A percentile compares a stretch with the other conserved stretches of the same genome.
phyloP scores from a whole-genome alignment of 1,139 yeast species.

The Magnusiomyces tetraspermus region DNA sequence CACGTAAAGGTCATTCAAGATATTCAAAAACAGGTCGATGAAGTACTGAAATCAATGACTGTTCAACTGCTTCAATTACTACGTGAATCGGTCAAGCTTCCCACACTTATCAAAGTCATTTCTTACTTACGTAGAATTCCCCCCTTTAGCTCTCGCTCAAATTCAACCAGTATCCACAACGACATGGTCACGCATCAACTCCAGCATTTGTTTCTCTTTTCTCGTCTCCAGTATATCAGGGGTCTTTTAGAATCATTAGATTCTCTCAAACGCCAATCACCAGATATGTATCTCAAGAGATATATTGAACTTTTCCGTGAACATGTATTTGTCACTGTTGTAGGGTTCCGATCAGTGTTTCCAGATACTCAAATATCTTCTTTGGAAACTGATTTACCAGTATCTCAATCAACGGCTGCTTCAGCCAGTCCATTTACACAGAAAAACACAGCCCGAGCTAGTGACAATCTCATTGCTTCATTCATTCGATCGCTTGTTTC shows the following conservation, averaged over 20 bases:
- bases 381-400: background rate
- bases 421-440: no score
- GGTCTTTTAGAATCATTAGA: constrained; percentile 43
- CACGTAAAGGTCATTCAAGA: constrained; percentile 46
- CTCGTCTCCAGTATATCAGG: constrained; percentile 30
- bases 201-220: constrained; percentile 30
- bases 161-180: constrained; percentile 10
- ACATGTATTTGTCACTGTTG: constrained; percentile 61
- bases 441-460: constrained; percentile 15
- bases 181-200: constrained; percentile 18
- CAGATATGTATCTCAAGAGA: constrained; percentile 65
- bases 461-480: constrained; percentile 33
- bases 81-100: constrained; percentile 68
- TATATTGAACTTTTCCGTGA: constrained; percentile 79
- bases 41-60: constrained; percentile 37
- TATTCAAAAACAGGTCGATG: constrained; percentile 34
- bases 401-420: background rate
- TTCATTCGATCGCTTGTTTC: constrained; percentile 36
- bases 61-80: constrained; percentile 54
- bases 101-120: constrained; percentile 65
- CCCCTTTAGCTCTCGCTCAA: constrained; percentile 20
- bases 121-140: constrained; percentile 55
- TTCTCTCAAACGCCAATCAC: constrained; percentile 42
- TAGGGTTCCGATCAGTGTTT: constrained; percentile 58
- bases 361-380: constrained; percentile 24